Conservation (phyloP, 2,329 filamentous ascomycete species). For the Cladobotryum protrusum region DNA sequence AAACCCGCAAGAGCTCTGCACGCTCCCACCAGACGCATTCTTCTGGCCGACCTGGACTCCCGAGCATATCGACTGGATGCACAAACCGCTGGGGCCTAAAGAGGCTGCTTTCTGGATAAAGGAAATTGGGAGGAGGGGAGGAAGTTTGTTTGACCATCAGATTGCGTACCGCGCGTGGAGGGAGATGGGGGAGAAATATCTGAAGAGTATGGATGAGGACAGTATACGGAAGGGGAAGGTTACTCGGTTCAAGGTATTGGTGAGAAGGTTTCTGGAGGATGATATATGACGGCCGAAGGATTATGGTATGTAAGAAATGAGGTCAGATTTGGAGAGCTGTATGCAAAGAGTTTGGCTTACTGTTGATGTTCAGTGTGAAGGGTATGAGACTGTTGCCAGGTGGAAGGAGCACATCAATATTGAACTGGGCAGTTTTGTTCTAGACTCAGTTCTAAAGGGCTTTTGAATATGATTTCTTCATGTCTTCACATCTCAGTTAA, state of each 20-base stretch:
- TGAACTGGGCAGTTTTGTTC: too few species aligned
- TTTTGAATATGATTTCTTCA: too few species aligned
- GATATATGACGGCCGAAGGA: conserved; percentile 1
- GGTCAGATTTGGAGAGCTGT: too few species aligned
- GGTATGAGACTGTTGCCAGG: too few species aligned
- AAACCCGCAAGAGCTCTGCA: conserved; percentile 9
- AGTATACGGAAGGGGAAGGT: conserved; percentile 7
- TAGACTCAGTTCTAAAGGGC: too few species aligned
- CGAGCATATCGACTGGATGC: conserved; percentile 15
- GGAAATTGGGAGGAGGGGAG: conserved; percentile 10
- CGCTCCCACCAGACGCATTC: conserved; percentile 13
- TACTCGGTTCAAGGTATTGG: conserved; percentile 14
- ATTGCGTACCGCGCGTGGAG: conserved; percentile 16
- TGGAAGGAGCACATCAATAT: too few species aligned
- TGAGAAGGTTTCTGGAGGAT: conserved; percentile 14
- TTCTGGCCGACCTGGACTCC: conserved; percentile 16
- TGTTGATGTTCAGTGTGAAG: too few species aligned
- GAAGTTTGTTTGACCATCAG: conserved; percentile 13
- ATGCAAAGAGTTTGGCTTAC: too few species aligned
- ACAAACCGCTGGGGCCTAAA: conserved; percentile 6
- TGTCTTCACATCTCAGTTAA: too few species aligned
- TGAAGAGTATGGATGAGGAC: conserved; percentile 6
- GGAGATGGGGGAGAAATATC: conserved; percentile 5
- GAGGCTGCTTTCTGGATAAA: conserved; percentile 7
- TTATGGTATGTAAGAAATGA: too few species aligned